These are phyloP conservation scores for Ophiostoma tasmaniense DNA, from an alignment of 2,329 filamentous ascomycete species.

Conservation along the genomic window DNA sequence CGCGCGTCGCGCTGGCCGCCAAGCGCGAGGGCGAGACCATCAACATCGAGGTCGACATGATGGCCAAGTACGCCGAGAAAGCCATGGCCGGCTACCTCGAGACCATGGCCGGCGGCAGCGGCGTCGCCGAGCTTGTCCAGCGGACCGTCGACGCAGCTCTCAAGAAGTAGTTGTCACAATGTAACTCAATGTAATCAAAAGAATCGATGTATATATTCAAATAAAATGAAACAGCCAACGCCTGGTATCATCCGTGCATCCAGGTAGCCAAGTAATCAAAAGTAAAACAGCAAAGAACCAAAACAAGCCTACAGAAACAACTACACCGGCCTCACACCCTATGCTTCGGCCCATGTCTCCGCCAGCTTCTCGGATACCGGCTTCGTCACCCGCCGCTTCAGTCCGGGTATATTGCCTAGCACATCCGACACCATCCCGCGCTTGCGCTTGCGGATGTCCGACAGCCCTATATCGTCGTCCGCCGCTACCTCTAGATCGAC, in stretches of 20 bases:
- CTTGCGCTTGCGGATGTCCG: constrained; percentile 46
- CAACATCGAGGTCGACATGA: constrained; percentile 89
- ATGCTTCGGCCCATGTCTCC: constrained; percentile 58
- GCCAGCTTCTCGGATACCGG: constrained; percentile 60
- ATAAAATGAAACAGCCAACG: neutral
- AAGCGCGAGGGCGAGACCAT: constrained; percentile 76
- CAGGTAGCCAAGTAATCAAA: neutral
- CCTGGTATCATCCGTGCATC: neutral
- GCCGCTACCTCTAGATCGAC: constrained; percentile 36
- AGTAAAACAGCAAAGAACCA: neutral
- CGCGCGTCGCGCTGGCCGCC: constrained; percentile 71
- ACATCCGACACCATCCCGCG: constrained; percentile 50
- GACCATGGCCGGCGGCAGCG: constrained; percentile 38
- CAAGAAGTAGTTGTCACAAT: constrained; percentile 14
- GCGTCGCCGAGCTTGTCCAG: constrained; percentile 62
- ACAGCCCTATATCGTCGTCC: constrained; percentile 17
- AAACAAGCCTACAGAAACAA: neutral
- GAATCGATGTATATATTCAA: neutral
- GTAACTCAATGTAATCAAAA: neutral
- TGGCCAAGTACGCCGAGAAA: constrained; percentile 82
- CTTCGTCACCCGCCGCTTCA: constrained; percentile 58
- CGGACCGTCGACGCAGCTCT: constrained; percentile 66
- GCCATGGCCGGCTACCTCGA: constrained; percentile 74
- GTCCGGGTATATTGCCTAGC: constrained; percentile 51
- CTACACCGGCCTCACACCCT: neutral